phyloP scores from a whole-genome alignment of 805 yeast species.

The Candida koratica region DNA sequence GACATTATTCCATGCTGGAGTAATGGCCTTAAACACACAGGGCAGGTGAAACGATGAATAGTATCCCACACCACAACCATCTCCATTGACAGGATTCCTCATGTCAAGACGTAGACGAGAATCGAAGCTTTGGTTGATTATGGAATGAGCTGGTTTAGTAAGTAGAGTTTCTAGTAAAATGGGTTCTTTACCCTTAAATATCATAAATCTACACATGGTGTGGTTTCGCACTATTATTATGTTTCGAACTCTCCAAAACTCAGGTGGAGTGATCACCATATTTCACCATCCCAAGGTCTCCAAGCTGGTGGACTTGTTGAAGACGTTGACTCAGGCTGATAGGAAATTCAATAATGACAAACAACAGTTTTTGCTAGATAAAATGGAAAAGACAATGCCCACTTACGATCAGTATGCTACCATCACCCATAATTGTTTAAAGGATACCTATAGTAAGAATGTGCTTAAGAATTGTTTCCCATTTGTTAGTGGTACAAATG shows the following conservation, averaged over 20 bases:
- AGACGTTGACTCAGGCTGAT: constrained; percentile 29
- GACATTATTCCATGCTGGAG: constrained; percentile 97
- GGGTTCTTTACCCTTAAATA: constrained; percentile 87
- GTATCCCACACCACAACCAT: constrained; percentile 97
- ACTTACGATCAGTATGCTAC: constrained; percentile 38
- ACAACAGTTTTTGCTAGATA: constrained; percentile 32
- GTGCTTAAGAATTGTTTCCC: constrained; percentile 34
- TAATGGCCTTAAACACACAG: constrained; percentile 89
- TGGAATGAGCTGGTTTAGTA: constrained; percentile 95
- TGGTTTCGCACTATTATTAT: constrained; percentile 15
- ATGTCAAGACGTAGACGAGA: constrained; percentile 81
- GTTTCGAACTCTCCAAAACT: constrained; percentile 39
- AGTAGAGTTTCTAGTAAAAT: constrained; percentile 79
- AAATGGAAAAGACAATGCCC: constrained; percentile 38
- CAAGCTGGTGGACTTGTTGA: constrained; percentile 27
- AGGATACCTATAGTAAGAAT: constrained; percentile 21
- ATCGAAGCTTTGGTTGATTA: constrained; percentile 93
- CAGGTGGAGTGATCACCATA: constrained; percentile 39
- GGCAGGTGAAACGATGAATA: constrained; percentile 65
- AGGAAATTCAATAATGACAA: constrained; percentile 27
- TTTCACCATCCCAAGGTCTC: constrained; percentile 39
- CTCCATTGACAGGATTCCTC: constrained; percentile 93
- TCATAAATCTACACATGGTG: constrained; percentile 88
- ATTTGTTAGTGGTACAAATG: constrained; percentile 28
- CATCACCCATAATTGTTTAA: constrained; percentile 25